Evolutionary conservation across 208 protist genomes (phyloP).

Genomic region (Novymonas esmeraldas): DNA sequence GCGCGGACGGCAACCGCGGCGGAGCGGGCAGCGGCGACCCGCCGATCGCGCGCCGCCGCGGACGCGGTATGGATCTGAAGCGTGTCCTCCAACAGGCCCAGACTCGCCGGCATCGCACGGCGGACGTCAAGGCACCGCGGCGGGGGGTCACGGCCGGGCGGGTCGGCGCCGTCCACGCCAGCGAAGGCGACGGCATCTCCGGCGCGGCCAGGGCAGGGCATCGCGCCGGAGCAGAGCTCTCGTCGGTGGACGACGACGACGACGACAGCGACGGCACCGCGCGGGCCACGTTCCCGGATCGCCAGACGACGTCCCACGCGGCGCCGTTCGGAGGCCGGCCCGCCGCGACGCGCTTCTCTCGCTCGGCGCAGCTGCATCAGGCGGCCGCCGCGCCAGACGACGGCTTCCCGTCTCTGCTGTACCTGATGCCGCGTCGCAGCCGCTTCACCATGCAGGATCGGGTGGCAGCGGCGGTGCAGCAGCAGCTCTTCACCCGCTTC

Average conservation of each 20-base stretch:
- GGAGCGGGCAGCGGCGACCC: background rate
- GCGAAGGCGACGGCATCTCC: background rate
- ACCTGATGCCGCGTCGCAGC: conserved; percentile 42
- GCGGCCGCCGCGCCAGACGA: conserved; percentile 44
- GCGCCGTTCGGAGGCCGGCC: background rate
- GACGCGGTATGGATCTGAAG: conserved; percentile 20
- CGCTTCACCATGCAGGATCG: conserved; percentile 26
- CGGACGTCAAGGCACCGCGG: conserved; percentile 1
- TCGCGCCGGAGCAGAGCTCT: conserved; percentile 19
- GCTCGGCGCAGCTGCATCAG: conserved; percentile 33
- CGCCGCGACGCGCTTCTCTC: conserved; percentile 21
- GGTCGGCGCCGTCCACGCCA: background rate
- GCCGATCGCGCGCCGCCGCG: conserved; percentile 11
- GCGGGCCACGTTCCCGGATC: too few relatives aligned
- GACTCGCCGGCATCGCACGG: conserved; percentile 10
- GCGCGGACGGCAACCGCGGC: background rate
- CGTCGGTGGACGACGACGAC: conserved; percentile 2
- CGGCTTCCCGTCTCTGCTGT: conserved; percentile 51
- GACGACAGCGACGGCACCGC: background rate
- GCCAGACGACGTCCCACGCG: too few relatives aligned
- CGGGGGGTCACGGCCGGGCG: background rate
- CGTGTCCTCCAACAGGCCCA: conserved; percentile 30
- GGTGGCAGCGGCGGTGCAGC: conserved; percentile 26
- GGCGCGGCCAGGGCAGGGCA: conserved; percentile 6
- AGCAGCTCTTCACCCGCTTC: conserved; percentile 29